Conservation (phyloP, 352 stramenopile species). For the Phytophthora constricta region DNA sequence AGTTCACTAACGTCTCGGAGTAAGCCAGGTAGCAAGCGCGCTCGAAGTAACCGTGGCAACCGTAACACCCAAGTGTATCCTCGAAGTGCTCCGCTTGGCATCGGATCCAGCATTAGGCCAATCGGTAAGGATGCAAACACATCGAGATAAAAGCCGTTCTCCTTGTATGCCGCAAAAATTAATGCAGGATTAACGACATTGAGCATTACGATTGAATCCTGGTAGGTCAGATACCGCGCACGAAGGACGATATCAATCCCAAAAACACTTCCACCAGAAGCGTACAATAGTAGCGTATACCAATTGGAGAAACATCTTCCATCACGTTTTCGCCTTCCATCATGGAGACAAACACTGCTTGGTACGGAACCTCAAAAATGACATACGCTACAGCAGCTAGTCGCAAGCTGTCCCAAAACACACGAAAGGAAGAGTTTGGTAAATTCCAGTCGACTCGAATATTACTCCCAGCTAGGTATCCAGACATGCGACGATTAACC, state of each 20-base stretch:
- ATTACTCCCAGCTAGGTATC: background rate
- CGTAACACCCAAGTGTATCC: constrained; percentile 52
- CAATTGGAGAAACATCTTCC: background rate
- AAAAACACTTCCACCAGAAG: constrained; percentile 57
- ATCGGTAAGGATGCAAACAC: constrained; percentile 48
- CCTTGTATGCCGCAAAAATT: constrained; percentile 58
- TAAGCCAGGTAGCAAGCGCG: constrained; percentile 48
- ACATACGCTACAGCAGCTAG: constrained; percentile 49
- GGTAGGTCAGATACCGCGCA: constrained; percentile 52
- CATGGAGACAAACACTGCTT: constrained; percentile 65
- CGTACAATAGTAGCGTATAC: constrained; percentile 35
- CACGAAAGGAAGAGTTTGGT: constrained; percentile 47
- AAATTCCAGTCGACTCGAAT: constrained; percentile 33
- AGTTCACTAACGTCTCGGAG: constrained; percentile 54
- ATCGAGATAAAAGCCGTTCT: constrained; percentile 52
- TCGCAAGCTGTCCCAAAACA: constrained; percentile 51
- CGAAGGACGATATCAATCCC: constrained; percentile 48
- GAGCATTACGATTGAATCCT: constrained; percentile 60
- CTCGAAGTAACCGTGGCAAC: constrained; percentile 42
- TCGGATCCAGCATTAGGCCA: constrained; percentile 42
- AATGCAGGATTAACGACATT: constrained; percentile 51
- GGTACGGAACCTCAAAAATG: constrained; percentile 71
- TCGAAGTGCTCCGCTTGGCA: constrained; percentile 6
- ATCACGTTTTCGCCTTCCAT: constrained; percentile 10
- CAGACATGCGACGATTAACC: background rate